A percentile compares a stretch with the other conserved stretches of the same genome.
phyloP scores from a whole-genome alignment of 1,284 basidiomycete genomes.

The Marasmius tenuissimus region DNA sequence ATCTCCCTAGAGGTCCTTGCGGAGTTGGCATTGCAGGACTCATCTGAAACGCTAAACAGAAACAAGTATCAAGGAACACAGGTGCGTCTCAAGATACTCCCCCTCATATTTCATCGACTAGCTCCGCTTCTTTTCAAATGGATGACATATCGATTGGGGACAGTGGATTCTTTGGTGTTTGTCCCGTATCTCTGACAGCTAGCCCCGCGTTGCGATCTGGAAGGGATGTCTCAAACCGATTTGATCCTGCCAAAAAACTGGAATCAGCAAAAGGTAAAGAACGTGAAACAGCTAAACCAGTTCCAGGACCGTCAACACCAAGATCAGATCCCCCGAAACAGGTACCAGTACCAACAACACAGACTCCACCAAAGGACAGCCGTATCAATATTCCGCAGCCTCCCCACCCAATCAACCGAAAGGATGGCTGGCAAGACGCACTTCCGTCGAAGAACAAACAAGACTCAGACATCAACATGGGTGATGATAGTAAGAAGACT shows the following conservation, averaged over 20 bases:
- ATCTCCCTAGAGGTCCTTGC: neutral
- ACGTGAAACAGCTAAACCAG: neutral
- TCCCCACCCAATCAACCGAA: neutral
- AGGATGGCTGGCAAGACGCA: neutral
- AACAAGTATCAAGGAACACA: too few relatives aligned
- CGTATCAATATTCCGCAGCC: neutral
- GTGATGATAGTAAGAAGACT: neutral
- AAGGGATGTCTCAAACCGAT: neutral
- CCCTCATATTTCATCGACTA: too few relatives aligned
- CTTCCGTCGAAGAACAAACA: neutral
- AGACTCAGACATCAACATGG: neutral
- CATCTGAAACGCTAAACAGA: neutral
- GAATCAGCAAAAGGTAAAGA: neutral
- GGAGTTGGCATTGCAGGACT: neutral
- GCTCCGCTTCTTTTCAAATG: too few relatives aligned
- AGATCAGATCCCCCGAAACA: neutral
- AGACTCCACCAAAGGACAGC: neutral
- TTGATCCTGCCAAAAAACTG: neutral
- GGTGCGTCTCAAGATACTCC: too few relatives aligned
- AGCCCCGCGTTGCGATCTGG: neutral
- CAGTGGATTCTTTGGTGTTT: neutral
- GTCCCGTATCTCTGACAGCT: neutral
- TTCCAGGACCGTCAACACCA: neutral
- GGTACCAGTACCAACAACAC: neutral
- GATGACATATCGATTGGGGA: too few relatives aligned